Percentiles rank a stretch among this genome's conserved stretches.
These are phyloP conservation scores for Colletotrichum siamense DNA, from an alignment of 2,329 filamentous ascomycete genomes.

Conservation along the genomic window DNA sequence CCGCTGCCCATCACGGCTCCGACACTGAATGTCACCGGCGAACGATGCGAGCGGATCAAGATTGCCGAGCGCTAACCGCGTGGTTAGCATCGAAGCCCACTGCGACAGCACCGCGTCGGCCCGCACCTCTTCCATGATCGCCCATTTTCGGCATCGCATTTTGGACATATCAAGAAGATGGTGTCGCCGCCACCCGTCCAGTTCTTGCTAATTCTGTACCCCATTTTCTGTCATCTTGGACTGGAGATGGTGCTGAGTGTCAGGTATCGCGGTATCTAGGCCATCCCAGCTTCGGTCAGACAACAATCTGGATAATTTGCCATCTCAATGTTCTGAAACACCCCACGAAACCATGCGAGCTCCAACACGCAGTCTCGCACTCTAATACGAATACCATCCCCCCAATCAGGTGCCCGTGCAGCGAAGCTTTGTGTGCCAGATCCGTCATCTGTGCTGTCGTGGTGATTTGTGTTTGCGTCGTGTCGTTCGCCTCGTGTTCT, in stretches of 20 bases:
- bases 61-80: background rate
- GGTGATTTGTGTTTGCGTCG: background rate
- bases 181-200: background rate
- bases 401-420: background rate
- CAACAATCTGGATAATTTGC: background rate
- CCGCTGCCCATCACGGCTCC: background rate
- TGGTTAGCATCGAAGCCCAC: background rate
- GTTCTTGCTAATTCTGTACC: background rate
- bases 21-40: background rate
- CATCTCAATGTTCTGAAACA: background rate
- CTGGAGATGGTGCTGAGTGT: background rate
- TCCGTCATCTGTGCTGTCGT: background rate
- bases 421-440: background rate
- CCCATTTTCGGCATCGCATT: background rate
- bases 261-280: background rate
- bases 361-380: background rate
- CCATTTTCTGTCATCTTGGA: background rate
- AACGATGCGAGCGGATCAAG: background rate
- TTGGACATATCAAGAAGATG: background rate
- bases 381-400: background rate
- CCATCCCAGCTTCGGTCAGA: background rate
- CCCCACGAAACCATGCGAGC: conserved; percentile 10
- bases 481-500: background rate
- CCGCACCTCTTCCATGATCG: background rate
- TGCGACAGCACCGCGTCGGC: background rate